Evolutionary conservation across 2,329 filamentous ascomycete species (phyloP), one percentile per base, ranked within the genome.

Genomic region (Annulohypoxylon truncatum): DNA sequence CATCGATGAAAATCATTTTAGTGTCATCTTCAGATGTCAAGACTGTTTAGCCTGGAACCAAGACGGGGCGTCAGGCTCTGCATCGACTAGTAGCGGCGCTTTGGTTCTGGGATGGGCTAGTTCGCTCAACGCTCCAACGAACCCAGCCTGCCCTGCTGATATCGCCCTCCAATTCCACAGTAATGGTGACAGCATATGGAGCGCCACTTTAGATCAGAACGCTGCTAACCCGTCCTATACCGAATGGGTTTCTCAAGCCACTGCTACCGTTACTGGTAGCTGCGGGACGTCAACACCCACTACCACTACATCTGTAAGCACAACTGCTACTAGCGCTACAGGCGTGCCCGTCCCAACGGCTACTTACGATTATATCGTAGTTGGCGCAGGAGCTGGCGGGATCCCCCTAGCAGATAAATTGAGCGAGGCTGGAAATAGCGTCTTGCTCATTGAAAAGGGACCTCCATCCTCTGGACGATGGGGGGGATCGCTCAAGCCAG

Each of bases 21-120:
- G 85, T 47, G 74, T 91, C 50, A 83, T 90, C n/a, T 92, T 90
- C 79, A 83, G 87, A 48, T 92, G 90, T 77, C 77, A 88, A 69
- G 82, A 82, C 69, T 89, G 86, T 74, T 79, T 87, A 20, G 72
- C 79, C 0, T 89, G 86, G 83, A 77, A 84, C 69, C 80, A 87
- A 40, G 79, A 82, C 24, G 83, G 83, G 2, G 77, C 79, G 33
- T 78, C 76, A 1, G 80, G 80, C 0, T 79, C 77, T 2, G 79
- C 80, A 1, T 79, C 79, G 3, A 87, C 85, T 10, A 83, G 77
- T 47, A 71, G 68, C 2, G 82, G 82, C 0, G 69, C 73, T 15
- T 74, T 85, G 12, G 76, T 87, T 24, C 76, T 90, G 15, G 88
- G 87, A 6, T 89, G 86, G 80, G 86, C 85, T 5, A 83, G 87